Conservation (phyloP, 1,284 basidiomycete genomes). For the Exobasidium cylindrosporum region DNA sequence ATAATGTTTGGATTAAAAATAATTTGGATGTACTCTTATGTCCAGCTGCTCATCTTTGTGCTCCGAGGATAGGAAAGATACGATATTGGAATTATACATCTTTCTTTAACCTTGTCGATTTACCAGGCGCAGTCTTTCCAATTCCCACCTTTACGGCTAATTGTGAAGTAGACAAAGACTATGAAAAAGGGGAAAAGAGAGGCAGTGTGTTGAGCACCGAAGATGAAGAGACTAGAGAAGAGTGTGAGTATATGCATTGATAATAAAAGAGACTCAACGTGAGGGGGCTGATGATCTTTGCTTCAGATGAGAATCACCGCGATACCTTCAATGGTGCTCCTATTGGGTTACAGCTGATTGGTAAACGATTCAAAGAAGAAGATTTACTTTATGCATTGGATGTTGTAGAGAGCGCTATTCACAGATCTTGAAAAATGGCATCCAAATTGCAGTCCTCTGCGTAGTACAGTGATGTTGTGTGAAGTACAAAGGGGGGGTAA, state of each 20-base stretch:
- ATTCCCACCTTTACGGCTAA: conserved; percentile 19
- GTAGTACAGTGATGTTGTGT: background rate
- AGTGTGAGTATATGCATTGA: conserved; percentile 14
- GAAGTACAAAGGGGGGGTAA: background rate
- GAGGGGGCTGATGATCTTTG: background rate
- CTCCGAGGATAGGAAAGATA: conserved; percentile 29
- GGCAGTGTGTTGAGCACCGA: background rate
- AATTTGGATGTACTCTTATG: conserved; percentile 30
- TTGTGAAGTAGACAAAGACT: conserved; percentile 17
- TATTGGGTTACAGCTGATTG: conserved; percentile 33
- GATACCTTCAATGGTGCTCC: conserved; percentile 31
- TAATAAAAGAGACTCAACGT: conserved; percentile 3
- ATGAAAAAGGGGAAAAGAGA: conserved; percentile 15
- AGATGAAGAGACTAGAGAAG: background rate
- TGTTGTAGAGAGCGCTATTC: conserved; percentile 23
- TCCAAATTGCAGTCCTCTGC: background rate
- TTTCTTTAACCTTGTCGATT: conserved; percentile 37
- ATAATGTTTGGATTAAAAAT: background rate
- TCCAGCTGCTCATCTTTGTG: conserved; percentile 21
- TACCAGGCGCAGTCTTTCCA: conserved; percentile 32
- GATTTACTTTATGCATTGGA: conserved; percentile 13
- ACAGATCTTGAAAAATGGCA: background rate
- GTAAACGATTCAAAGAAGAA: conserved; percentile 27
- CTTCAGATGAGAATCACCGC: conserved; percentile 23
- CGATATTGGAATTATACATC: conserved; percentile 37